Percentiles rank a stretch among this genome's conserved stretches.
Conservation (phyloP, 2,329 filamentous ascomycete species). For the Pezicula radicicola region DNA sequence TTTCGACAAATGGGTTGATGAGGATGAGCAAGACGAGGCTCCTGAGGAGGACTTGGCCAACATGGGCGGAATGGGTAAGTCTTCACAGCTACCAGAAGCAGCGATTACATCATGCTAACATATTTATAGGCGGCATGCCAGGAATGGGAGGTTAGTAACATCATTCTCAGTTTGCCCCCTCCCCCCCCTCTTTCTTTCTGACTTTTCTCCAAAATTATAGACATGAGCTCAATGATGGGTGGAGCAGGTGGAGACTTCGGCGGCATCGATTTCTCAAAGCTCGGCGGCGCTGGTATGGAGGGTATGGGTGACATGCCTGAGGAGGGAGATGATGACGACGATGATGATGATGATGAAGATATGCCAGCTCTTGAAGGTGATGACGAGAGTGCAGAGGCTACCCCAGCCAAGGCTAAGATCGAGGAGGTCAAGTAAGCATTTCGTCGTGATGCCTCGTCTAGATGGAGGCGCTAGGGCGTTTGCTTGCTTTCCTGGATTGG, state of each 20-base stretch:
- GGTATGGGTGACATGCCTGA: slow-evolving; percentile 33
- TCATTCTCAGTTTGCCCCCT: neutral
- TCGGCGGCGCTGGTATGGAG: slow-evolving; percentile 58
- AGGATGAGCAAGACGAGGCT: slow-evolving; percentile 86
- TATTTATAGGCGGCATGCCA: slow-evolving; percentile 21
- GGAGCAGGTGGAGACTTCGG: slow-evolving; percentile 66
- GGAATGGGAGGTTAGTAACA: slow-evolving; percentile 37
- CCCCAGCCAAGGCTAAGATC: slow-evolving; percentile 40
- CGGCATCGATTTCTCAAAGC: slow-evolving; percentile 92
- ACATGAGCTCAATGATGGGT: slow-evolving; percentile 33
- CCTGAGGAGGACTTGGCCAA: slow-evolving; percentile 69
- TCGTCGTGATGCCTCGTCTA: too few relatives aligned
- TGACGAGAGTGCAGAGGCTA: slow-evolving; percentile 42
- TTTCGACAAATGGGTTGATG: slow-evolving; percentile 72
- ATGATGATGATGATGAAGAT: slow-evolving; percentile 67
- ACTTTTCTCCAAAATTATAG: slow-evolving; percentile 2
- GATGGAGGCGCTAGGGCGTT: too few relatives aligned
- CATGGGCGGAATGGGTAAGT: slow-evolving; percentile 66
- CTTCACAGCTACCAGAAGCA: neutral
- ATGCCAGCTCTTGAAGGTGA: slow-evolving; percentile 78
- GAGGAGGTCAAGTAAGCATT: slow-evolving; percentile 26
- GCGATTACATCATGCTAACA: neutral
- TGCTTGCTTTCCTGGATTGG: too few relatives aligned
- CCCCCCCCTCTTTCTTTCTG: neutral
- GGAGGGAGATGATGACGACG: slow-evolving; percentile 28